Base-by-base conservation (phyloP, 768 basidiomycete species). In the Tubosaeta brunneosetosa region DNA sequence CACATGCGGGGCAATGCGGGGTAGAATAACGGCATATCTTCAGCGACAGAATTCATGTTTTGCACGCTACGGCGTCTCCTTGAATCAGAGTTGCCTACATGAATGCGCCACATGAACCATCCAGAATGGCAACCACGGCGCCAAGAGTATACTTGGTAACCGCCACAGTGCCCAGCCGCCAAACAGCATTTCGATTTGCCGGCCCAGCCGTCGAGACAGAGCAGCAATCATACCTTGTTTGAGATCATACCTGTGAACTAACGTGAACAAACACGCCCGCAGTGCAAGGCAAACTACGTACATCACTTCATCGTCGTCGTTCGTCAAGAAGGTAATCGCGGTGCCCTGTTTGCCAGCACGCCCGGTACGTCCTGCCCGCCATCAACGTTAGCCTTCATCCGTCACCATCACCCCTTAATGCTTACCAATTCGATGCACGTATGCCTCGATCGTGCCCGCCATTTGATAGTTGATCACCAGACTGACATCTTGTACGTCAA, bases 401-500 rank as follows among this genome's bases (percentile, higher is more conserved):
- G n/a, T 32, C 34, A 22, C 41, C 22, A 22, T 2, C 17, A 47
- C 36, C n/a, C 51, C 53, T 38, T 5, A 8, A 52, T 44, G 67
- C 84, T 49, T 64, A 91, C 95, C 97, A 63, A 99, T 97, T 69
- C 95, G 88, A 72, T 98, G 95, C 43, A 98, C 92, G 65, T 97
- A 97, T 37, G 88, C 92, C 71, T 99, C 97, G 71, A 99, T 98
- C 19, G 88, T 91, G 61, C 81, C 83, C 6, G 94, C 83, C 95
- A 98, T 98, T 73, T 97, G 92, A 79, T 85, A 99, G 71, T 98
- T 98, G 77, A 98, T 85, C 56, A 98, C 95, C 47, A 97, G 76
- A 55, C 85, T 88, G 55, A 98, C 97, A 67, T 98, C 94, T 55
- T 92, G 91, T 12, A 99, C 95, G 71, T 99, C 97, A 69, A 98